Evolutionary conservation across 768 basidiomycete genomes (phyloP), one percentile per base, ranked within the genome.

Genomic region (Suillus spraguei): DNA sequence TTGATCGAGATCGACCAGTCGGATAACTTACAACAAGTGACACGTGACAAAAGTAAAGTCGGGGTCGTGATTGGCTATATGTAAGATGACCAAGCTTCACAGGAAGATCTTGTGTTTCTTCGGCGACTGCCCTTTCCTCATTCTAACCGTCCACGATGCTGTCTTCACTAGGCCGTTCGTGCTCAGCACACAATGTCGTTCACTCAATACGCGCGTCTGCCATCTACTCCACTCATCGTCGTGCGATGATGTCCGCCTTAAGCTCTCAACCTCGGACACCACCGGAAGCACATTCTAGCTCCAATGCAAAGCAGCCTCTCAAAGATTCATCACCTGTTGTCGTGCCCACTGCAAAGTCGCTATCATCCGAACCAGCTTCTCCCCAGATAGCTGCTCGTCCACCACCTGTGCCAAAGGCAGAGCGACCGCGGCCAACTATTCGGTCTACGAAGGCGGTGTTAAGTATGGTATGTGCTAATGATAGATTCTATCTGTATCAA

Each of bases 401-500:
- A 3, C 91, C 91, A 6, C 86, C 88, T 38, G 76, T 78, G 11
- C 92, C 92, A 20, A 89, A 84, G 71, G 78, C 79, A 9, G 85
- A 87, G 66, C 86, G 87, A 52, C 81, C 85, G 2, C 78, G 89
- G 68, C 91, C 90, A 3, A 84, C 79, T 63, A 81, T 93, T 64
- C 82, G 86, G 59, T 80, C 93, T 0, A 83, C 85, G 60, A 94
- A 93, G 74, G 92, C 92, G 4, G 91, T 92, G 4, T 77, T 95
- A 55, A 79, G 86, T 10, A 85, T 95, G 60, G 93, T 94, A 67
- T 65, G 82, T 81, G 54, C 61, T 14, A 60, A 39, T 20, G 39
- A 50, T 61, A 36, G 41, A 60, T 53, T 54, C 36, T 55, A 49
- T 16, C 32, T n/a, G n/a, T 54, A 47, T 17, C 47, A 55, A 16